Percentiles rank a stretch among this genome's conserved stretches.
Evolutionary conservation across 352 stramenopile species (phyloP).

Genomic region (Globisporangium paddicum): DNA sequence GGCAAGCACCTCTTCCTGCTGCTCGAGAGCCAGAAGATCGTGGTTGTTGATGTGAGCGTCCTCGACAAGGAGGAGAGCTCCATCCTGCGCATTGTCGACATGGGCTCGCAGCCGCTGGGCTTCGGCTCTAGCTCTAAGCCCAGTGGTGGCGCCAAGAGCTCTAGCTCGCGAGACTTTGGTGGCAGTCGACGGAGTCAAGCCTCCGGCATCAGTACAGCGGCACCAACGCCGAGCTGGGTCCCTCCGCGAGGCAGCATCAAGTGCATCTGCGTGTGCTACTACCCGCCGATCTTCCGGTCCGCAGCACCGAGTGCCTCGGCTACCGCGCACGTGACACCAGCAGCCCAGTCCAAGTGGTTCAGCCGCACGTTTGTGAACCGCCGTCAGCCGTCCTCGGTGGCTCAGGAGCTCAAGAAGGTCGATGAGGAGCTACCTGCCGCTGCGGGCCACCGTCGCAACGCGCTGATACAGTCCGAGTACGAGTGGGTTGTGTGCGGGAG

Average conservation of each 20-base stretch:
- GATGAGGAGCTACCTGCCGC: not conserved
- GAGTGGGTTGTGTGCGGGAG: slow-evolving; percentile 66
- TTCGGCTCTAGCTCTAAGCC: not conserved
- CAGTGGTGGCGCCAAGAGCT: not conserved
- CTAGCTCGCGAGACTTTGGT: not conserved
- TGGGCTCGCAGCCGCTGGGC: slow-evolving; percentile 11
- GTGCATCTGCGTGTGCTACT: slow-evolving; percentile 47
- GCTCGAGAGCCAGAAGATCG: slow-evolving; percentile 47
- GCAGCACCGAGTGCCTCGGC: not conserved
- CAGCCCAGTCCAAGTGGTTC: slow-evolving; percentile 28
- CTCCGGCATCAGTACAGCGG: not conserved
- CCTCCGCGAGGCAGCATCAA: not conserved
- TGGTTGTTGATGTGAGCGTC: slow-evolving; percentile 37
- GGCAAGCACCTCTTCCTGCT: slow-evolving; percentile 50
- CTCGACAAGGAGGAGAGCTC: slow-evolving; percentile 13
- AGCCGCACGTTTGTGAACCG: slow-evolving; percentile 27
- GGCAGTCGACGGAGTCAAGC: not conserved
- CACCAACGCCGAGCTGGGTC: not conserved
- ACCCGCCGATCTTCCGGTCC: slow-evolving; percentile 48
- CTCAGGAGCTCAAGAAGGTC: slow-evolving; percentile 12
- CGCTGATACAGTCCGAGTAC: slow-evolving; percentile 39
- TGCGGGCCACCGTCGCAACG: slow-evolving; percentile 9
- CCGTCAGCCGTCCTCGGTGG: slow-evolving; percentile 11
- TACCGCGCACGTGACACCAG: slow-evolving; percentile 4
- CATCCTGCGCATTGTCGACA: slow-evolving; percentile 33